Percentiles rank a stretch among this genome's conserved stretches.
Conservation (phyloP, 306 rosid species). For the Rubus parviflorus region DNA sequence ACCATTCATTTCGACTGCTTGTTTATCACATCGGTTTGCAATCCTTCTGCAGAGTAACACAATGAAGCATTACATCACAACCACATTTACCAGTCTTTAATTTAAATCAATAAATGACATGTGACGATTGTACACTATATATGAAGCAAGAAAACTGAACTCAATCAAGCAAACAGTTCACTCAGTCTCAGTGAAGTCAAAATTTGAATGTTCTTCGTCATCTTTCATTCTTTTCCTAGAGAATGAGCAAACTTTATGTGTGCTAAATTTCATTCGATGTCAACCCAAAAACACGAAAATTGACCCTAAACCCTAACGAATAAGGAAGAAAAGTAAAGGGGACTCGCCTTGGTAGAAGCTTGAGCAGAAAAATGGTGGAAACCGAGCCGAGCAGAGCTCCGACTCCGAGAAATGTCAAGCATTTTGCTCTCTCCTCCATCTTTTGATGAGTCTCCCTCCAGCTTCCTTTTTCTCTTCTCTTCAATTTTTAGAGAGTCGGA, state of each 20-base stretch:
- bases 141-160: too few relatives aligned
- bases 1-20: constrained; percentile 38
- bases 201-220: too few relatives aligned
- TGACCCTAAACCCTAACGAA: neutral
- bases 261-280: neutral
- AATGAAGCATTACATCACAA: neutral
- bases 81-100: neutral
- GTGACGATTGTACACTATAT: too few relatives aligned
- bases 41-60: constrained; percentile 40
- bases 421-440: constrained; percentile 52
- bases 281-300: neutral
- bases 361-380: constrained; percentile 65
- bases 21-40: constrained; percentile 24
- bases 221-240: too few relatives aligned
- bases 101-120: neutral
- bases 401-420: constrained; percentile 59
- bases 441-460: too few relatives aligned
- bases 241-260: too few relatives aligned
- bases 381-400: constrained; percentile 80
- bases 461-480: too few relatives aligned
- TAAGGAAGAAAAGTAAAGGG: neutral
- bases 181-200: too few relatives aligned
- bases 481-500: too few relatives aligned
- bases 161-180: too few relatives aligned
- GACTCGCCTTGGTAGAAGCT: constrained; percentile 42